These are phyloP conservation scores for Candida neerlandica DNA, from an alignment of 1,139 yeast species.

Conservation along the genomic window DNA sequence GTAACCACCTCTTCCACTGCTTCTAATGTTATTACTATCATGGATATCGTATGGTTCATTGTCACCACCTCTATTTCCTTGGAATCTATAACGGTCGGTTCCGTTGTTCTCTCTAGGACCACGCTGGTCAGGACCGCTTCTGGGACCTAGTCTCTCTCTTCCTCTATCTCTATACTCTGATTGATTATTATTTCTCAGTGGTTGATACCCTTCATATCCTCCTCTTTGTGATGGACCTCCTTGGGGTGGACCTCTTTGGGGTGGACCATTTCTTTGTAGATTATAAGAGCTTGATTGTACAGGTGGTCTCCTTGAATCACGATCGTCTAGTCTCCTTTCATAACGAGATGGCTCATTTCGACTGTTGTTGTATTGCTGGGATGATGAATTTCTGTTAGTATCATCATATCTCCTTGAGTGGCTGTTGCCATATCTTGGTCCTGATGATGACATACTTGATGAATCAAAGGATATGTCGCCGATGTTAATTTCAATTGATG, in stretches of 20 bases:
- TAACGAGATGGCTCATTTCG: background rate
- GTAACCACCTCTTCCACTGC: background rate
- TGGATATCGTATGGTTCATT: background rate
- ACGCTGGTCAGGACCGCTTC: background rate
- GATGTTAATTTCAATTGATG: background rate
- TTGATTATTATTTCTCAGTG: background rate
- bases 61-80: constrained; percentile 3
- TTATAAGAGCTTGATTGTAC: background rate
- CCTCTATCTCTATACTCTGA: constrained; percentile 17
- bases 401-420: constrained; percentile 13
- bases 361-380: constrained; percentile 8
- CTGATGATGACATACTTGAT: constrained; percentile 14
- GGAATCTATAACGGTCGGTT: background rate
- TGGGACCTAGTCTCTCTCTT: constrained; percentile 12
- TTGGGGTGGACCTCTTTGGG: background rate
- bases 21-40: background rate
- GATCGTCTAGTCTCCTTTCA: constrained; percentile 1
- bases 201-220: background rate
- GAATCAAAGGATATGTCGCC: background rate
- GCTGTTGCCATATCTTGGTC: background rate
- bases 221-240: background rate
- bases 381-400: constrained; percentile 12
- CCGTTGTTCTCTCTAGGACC: background rate
- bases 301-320: background rate
- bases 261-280: background rate